These are phyloP conservation scores for Pestalotiopsis sp. DNA, from an alignment of 2,329 filamentous ascomycete genomes.

Conservation along the genomic window DNA sequence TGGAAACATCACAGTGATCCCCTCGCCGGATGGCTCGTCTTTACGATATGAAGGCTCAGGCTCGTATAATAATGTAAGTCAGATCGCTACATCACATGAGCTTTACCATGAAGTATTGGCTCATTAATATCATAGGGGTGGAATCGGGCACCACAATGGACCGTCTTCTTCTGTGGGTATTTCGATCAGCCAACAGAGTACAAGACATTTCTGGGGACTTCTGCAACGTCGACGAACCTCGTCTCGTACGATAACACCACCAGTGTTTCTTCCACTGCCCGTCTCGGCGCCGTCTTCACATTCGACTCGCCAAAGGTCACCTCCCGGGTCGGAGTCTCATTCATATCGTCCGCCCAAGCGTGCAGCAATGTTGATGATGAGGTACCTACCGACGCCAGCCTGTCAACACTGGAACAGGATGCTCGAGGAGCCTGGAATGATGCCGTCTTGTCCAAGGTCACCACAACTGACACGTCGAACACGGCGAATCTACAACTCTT, in stretches of 20 bases:
- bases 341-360: slow-evolving; percentile 64
- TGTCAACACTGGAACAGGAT: slow-evolving; percentile 46
- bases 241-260: slow-evolving; percentile 29
- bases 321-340: slow-evolving; percentile 69
- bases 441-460: slow-evolving; percentile 65
- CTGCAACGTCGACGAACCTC: slow-evolving; percentile 33
- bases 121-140: slow-evolving; percentile 46
- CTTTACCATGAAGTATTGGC: background rate
- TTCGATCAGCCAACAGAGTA: slow-evolving; percentile 53
- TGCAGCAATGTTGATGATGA: slow-evolving; percentile 61
- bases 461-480: slow-evolving; percentile 57
- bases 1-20: slow-evolving; percentile 57
- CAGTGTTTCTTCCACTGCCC: slow-evolving; percentile 26
- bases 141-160: slow-evolving; percentile 67
- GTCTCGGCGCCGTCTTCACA: slow-evolving; percentile 56
- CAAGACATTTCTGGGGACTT: slow-evolving; percentile 45
- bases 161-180: slow-evolving; percentile 64
- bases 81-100: background rate
- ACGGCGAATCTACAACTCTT: slow-evolving; percentile 59
- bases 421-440: slow-evolving; percentile 61
- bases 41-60: slow-evolving; percentile 61
- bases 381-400: slow-evolving; percentile 48
- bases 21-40: slow-evolving; percentile 36
- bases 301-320: slow-evolving; percentile 50
- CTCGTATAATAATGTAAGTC: slow-evolving; percentile 61